Evolutionary conservation across 1,139 yeast species (phyloP).

Genomic region (Debaryomycetaceae sp.): DNA sequence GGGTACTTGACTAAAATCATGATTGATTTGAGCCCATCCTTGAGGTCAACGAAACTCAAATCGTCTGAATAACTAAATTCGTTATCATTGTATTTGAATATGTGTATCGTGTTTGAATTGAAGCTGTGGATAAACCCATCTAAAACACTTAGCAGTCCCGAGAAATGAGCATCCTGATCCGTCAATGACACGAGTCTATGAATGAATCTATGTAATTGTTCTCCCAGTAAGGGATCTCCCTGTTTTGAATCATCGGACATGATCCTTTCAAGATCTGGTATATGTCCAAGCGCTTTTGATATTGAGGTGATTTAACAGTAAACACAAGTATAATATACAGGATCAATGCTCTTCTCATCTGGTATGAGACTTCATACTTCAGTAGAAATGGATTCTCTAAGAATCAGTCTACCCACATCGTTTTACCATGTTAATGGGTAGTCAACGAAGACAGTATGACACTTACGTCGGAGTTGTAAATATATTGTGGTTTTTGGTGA

Average conservation of each 20-base stretch:
- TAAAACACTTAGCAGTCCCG: constrained; percentile 1
- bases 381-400: too few relatives aligned
- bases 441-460: too few relatives aligned
- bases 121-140: constrained; percentile 10
- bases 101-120: constrained; percentile 14
- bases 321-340: neutral
- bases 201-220: constrained; percentile 3
- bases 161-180: neutral
- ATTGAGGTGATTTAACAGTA: neutral
- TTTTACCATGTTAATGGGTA: too few relatives aligned
- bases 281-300: neutral
- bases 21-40: constrained; percentile 9
- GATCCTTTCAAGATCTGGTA: neutral
- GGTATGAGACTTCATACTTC: too few relatives aligned
- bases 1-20: constrained; percentile 45
- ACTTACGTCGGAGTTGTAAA: too few relatives aligned
- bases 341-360: too few relatives aligned
- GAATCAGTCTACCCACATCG: too few relatives aligned
- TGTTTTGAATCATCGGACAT: neutral
- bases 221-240: neutral
- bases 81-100: constrained; percentile 6
- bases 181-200: constrained; percentile 1
- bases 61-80: constrained; percentile 7
- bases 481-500: too few relatives aligned
- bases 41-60: constrained; percentile 5